Evolutionary conservation across 768 basidiomycete genomes (phyloP), one percentile per base, ranked within the genome.

Genomic region (Leccinum barrowsii): DNA sequence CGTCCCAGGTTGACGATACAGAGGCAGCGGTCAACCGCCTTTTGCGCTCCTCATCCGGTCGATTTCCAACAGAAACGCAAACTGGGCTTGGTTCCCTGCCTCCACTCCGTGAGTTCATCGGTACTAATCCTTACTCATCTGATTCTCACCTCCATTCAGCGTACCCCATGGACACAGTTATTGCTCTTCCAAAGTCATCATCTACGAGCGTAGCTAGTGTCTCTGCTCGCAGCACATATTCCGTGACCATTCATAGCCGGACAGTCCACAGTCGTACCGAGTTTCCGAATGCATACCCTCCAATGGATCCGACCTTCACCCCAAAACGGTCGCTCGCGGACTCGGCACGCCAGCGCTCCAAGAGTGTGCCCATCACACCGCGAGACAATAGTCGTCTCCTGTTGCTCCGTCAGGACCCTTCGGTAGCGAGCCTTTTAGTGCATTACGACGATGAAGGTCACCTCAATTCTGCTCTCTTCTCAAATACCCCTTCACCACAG

Each of bases 381-480:
- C 75, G 76, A 40, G 81, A 82, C 61, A 75, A 70, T 75, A 82
- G 75, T 59, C 82, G 87, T 28, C 74, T 87, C 10, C 71, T 81
- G 12, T 74, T 80, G 21, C 78, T 92, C 49, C 85, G 85, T 47
- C 84, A 85, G 26, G 89, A 92, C 60, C 89, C 90, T 3, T 92
- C 90, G 21, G 87, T 92, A 28, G 86, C 80, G 13, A 91, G 86
- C 63, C 74, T 92, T 22, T 73, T 92, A 35, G 79, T 84, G 56
- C 75, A 90, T 61, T 92, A 91, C 63, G 89, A 91, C 63, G 83
- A 88, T 4, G 76, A 87, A 55, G 90, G 90, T 17, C 79, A 80
- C 53, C 76, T 92, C 26, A 77, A 84, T 15, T 75, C 78, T 4
- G 70, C 80, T 37, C 82, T 82, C 7, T 92, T 92, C 68, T 85